These are phyloP conservation scores for Calonectria pseudoturangicola DNA, from an alignment of 2,329 filamentous ascomycete species.

Conservation along the genomic window DNA sequence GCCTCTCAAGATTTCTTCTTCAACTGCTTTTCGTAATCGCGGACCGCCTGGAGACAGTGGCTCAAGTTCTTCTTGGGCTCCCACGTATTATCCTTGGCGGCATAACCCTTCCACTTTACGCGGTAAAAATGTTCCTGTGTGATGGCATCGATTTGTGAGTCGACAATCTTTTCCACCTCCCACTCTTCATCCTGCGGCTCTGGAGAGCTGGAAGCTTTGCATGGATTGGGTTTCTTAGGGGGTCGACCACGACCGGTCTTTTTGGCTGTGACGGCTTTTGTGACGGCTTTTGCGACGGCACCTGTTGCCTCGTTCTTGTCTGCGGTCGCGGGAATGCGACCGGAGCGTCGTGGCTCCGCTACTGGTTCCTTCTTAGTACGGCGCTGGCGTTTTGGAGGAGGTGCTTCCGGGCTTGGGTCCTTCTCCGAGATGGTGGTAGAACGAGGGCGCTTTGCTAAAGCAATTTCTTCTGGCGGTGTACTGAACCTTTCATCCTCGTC, in stretches of 20 bases:
- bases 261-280: neutral
- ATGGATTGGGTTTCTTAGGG: constrained; percentile 34
- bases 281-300: neutral
- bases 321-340: constrained; percentile 28
- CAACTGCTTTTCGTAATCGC: constrained; percentile 59
- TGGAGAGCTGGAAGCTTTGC: constrained; percentile 36
- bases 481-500: constrained; percentile 18
- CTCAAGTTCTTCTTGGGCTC: constrained; percentile 68
- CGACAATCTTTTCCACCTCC: constrained; percentile 69
- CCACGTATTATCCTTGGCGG: constrained; percentile 69
- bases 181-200: constrained; percentile 58
- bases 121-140: constrained; percentile 65
- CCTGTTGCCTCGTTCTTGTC: neutral
- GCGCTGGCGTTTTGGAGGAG: constrained; percentile 42
- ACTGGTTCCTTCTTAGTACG: neutral
- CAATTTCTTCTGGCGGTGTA: neutral
- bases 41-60: constrained; percentile 61
- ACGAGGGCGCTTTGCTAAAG: constrained; percentile 22
- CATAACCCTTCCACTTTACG: constrained; percentile 73
- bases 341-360: constrained; percentile 40
- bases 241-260: constrained; percentile 24
- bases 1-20: constrained; percentile 25
- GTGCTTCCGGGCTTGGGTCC: neutral
- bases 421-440: constrained; percentile 19
- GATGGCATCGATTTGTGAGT: constrained; percentile 60